Conservation (phyloP, 2,329 filamentous ascomycete genomes). For the Cryphonectria japonica region DNA sequence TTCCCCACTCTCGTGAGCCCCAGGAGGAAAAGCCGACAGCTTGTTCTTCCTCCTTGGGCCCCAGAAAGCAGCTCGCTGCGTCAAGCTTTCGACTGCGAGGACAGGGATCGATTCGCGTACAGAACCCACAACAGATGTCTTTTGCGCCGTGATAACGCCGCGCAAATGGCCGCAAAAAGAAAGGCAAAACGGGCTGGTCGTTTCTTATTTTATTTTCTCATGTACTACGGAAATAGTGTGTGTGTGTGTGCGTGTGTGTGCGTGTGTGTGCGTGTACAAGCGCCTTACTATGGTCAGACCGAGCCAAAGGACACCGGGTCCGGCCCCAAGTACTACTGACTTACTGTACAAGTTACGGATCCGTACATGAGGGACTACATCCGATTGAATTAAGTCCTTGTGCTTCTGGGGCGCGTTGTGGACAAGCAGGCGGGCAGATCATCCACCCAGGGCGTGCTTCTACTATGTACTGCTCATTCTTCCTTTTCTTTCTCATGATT, state of each 20-base stretch:
- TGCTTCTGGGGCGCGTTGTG: neutral
- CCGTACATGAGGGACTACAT: neutral
- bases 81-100: neutral
- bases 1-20: constrained; percentile 28
- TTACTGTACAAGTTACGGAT: neutral
- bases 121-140: neutral
- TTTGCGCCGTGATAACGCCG: constrained; percentile 5
- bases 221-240: neutral
- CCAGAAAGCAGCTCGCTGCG: neutral
- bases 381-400: no score
- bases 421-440: neutral
- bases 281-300: neutral
- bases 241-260: neutral
- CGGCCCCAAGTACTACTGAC: neutral
- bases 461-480: neutral
- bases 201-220: neutral
- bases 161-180: neutral
- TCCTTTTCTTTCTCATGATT: neutral
- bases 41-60: neutral
- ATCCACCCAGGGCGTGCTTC: neutral
- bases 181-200: neutral
- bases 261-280: neutral
- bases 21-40: constrained; percentile 23
- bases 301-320: neutral
- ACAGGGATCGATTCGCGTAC: constrained; percentile 10